These are phyloP conservation scores for Trametes hirsuta DNA, from an alignment of 1,284 basidiomycete genomes.

Conservation along the genomic window DNA sequence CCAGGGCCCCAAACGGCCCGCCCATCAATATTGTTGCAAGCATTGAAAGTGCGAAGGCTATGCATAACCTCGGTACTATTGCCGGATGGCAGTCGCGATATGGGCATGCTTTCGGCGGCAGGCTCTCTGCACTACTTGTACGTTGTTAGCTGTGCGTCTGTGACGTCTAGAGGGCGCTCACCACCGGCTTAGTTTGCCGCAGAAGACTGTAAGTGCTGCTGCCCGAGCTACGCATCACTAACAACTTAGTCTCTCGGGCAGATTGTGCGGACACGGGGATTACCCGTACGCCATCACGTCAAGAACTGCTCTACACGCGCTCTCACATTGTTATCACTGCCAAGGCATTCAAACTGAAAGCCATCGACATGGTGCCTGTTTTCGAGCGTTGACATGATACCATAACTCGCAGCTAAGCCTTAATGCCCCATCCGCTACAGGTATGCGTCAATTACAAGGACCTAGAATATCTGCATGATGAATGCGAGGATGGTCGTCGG, in stretches of 20 bases:
- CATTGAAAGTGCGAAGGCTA: slow-evolving; percentile 76
- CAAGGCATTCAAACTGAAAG: slow-evolving; percentile 82
- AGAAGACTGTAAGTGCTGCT: slow-evolving; percentile 73
- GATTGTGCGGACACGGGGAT: slow-evolving; percentile 89
- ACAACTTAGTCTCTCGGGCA: slow-evolving; percentile 31
- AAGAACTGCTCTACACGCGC: slow-evolving; percentile 85
- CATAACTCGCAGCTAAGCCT: background rate
- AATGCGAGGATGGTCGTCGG: slow-evolving; percentile 78
- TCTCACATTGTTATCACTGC: slow-evolving; percentile 84
- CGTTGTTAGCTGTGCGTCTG: slow-evolving; percentile 24
- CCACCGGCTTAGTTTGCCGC: slow-evolving; percentile 73
- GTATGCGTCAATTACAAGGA: slow-evolving; percentile 93
- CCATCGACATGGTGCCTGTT: slow-evolving; percentile 79
- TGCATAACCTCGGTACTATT: slow-evolving; percentile 64
- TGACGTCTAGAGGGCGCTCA: background rate
- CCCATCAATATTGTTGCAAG: slow-evolving; percentile 72
- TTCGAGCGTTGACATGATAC: no score
- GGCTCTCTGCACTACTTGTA: slow-evolving; percentile 59
- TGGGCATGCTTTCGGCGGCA: slow-evolving; percentile 48
- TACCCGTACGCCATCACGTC: slow-evolving; percentile 73
- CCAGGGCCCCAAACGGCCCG: slow-evolving; percentile 24
- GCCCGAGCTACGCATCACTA: no score
- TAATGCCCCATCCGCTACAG: slow-evolving; percentile 39
- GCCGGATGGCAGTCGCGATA: slow-evolving; percentile 61
- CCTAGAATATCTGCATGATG: slow-evolving; percentile 66